phyloP scores from a whole-genome alignment of 2,329 filamentous ascomycete species.

The Metarhizium guizhouense region DNA sequence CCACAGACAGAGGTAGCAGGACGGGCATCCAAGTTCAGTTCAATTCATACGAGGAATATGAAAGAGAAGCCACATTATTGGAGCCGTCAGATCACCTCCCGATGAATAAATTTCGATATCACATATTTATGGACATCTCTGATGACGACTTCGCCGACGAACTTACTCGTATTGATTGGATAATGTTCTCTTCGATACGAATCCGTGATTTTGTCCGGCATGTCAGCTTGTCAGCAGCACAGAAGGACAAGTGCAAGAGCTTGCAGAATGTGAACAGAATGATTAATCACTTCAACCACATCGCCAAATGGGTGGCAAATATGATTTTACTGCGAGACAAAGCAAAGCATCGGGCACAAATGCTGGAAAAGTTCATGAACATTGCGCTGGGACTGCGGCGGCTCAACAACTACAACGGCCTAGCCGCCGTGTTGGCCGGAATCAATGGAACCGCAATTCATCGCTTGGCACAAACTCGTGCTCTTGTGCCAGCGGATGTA shows the following conservation, averaged over 20 bases:
- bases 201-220: slow-evolving; percentile 89
- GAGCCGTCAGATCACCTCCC: slow-evolving; percentile 60
- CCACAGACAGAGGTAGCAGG: slow-evolving; percentile 28
- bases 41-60: slow-evolving; percentile 67
- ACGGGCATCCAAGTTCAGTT: slow-evolving; percentile 43
- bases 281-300: slow-evolving; percentile 86
- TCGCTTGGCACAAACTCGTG: slow-evolving; percentile 70
- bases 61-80: slow-evolving; percentile 65
- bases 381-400: slow-evolving; percentile 79
- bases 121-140: slow-evolving; percentile 77
- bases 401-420: slow-evolving; percentile 92
- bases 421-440: slow-evolving; percentile 89
- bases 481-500: slow-evolving; percentile 60
- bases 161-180: slow-evolving; percentile 92
- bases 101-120: slow-evolving; percentile 80
- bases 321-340: slow-evolving; percentile 88
- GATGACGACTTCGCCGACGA: slow-evolving; percentile 84
- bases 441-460: slow-evolving; percentile 84
- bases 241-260: slow-evolving; percentile 67
- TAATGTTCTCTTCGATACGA: slow-evolving; percentile 92
- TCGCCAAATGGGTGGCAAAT: slow-evolving; percentile 74
- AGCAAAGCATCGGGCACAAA: slow-evolving; percentile 83
- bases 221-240: slow-evolving; percentile 63
- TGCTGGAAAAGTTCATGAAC: slow-evolving; percentile 92
- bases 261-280: slow-evolving; percentile 86